phyloP scores from a whole-genome alignment of 2,329 filamentous ascomycete genomes.

The Annulohypoxylon truncatum region DNA sequence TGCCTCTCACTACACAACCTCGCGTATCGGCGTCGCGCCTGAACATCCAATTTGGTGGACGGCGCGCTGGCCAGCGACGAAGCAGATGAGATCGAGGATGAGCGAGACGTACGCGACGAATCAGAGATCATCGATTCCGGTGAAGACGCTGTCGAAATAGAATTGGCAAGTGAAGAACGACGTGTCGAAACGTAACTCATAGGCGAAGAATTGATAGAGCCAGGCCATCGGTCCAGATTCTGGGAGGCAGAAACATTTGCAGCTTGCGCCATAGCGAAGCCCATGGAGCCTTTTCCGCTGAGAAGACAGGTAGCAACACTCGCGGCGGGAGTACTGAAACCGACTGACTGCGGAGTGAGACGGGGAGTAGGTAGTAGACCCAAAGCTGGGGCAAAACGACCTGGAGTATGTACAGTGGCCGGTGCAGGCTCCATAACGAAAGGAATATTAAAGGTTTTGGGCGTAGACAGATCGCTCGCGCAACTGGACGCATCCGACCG shows the following conservation, averaged over 20 bases:
- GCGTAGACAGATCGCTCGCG: conserved; percentile 55
- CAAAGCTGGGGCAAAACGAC: conserved; percentile 63
- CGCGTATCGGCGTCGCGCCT: conserved; percentile 72
- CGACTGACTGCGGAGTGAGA: conserved; percentile 66
- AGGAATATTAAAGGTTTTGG: conserved; percentile 57
- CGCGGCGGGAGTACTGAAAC: conserved; percentile 70
- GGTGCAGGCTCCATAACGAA: conserved; percentile 63
- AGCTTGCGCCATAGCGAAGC: conserved; percentile 69
- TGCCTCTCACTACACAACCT: conserved; percentile 69
- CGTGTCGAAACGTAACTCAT: conserved; percentile 62
- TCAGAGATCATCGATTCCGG: conserved; percentile 77
- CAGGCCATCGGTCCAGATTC: conserved; percentile 65
- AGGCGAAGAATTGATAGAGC: conserved; percentile 63
- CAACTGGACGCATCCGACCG: conserved; percentile 54
- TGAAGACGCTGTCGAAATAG: conserved; percentile 71
- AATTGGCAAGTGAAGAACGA: conserved; percentile 72
- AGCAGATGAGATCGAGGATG: conserved; percentile 72
- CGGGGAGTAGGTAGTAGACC: conserved; percentile 69
- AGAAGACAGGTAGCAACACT: conserved; percentile 64
- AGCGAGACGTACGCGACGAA: conserved; percentile 69
- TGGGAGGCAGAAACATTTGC: conserved; percentile 60
- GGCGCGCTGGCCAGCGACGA: conserved; percentile 71
- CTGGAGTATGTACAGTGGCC: conserved; percentile 56
- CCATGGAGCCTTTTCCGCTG: conserved; percentile 67
- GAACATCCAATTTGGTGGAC: conserved; percentile 67